Conservation (phyloP, 257 asterid species). For the Echites panduratus region DNA sequence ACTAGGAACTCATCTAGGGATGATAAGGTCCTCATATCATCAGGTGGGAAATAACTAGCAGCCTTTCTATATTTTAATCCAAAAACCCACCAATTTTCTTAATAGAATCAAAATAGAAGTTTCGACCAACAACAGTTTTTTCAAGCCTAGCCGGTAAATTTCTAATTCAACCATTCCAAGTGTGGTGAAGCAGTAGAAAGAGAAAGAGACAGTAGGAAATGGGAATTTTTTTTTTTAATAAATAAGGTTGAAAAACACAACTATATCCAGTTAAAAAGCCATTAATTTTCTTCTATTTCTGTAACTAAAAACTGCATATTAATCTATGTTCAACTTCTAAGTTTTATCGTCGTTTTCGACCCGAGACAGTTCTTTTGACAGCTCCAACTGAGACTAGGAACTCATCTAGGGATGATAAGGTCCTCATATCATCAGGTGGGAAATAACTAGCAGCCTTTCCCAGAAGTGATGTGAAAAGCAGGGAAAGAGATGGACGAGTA, state of each 20-base stretch:
- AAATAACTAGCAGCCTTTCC: constrained; percentile 91
- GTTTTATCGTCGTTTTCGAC: constrained; percentile 37
- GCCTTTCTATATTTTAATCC: no score
- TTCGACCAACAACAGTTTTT: no score
- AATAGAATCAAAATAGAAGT: no score
- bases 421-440: constrained; percentile 96
- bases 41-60: constrained; percentile 90
- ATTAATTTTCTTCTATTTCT: neutral
- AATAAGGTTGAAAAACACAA: no score
- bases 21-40: constrained; percentile 90
- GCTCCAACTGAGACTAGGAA: constrained; percentile 88
- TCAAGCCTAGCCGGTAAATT: no score
- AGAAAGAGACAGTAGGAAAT: no score
- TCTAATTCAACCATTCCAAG: no score
- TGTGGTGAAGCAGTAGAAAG: no score
- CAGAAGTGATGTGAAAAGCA: constrained; percentile 63
- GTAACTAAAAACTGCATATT: neutral
- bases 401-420: constrained; percentile 86
- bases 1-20: constrained; percentile 90
- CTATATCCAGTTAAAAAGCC: no score
- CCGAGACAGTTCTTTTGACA: constrained; percentile 90
- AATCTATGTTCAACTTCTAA: neutral
- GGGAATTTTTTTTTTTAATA: no score
- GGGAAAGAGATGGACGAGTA: constrained; percentile 67
- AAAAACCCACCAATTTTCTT: no score